Evolutionary conservation across 192 early-diverging fungal genomes (phyloP).

Genomic region (Allomyces macrogynus): DNA sequence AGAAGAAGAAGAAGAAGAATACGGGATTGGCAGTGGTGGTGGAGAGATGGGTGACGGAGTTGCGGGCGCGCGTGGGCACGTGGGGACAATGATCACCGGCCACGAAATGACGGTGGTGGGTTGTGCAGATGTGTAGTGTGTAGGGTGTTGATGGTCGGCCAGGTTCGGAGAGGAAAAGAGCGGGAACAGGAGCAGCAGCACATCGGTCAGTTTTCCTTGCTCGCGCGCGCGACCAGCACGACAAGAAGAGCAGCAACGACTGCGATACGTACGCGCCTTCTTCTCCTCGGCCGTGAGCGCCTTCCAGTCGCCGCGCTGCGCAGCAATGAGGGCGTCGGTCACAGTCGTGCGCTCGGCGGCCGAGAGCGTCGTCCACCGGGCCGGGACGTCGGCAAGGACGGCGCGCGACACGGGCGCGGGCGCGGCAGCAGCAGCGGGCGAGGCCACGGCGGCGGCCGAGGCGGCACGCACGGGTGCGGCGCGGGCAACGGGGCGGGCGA

Average conservation of each 20-base stretch:
- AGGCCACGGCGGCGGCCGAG: neutral
- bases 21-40: neutral
- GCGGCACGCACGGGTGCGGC: constrained; percentile 2
- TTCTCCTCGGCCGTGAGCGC: constrained; percentile 89
- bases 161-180: no score
- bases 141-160: no score
- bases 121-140: no score
- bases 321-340: constrained; percentile 52
- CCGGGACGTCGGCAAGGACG: constrained; percentile 5
- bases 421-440: constrained; percentile 1
- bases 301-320: no score
- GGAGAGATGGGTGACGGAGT: constrained; percentile 1
- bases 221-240: neutral
- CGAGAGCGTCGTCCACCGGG: constrained; percentile 43
- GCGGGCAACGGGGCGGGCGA: neutral
- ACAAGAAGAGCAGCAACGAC: neutral
- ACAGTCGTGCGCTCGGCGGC: constrained; percentile 66
- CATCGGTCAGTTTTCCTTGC: constrained; percentile 2
- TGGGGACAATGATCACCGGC: no score
- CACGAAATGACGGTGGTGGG: no score
- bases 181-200: no score
- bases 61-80: neutral
- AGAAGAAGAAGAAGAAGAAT: neutral
- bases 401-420: constrained; percentile 1
- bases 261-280: constrained; percentile 50